Conservation (phyloP, 352 stramenopile genomes). For the Aphanomyces cochlioides region DNA sequence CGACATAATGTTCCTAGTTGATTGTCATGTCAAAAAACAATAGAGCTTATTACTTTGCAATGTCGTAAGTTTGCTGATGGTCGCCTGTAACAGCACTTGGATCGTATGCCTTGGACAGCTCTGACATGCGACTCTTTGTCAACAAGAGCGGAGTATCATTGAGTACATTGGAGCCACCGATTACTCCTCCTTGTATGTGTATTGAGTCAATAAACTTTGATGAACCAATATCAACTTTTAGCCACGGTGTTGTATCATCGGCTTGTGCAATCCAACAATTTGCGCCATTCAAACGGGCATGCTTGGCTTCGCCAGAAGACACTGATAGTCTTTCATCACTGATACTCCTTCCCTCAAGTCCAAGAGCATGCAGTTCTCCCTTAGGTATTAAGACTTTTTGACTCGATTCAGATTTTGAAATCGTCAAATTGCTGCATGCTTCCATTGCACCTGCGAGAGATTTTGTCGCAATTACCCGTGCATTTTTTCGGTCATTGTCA, state of each 20-base stretch:
- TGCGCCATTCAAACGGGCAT: slow-evolving; percentile 48
- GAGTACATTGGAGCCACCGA: slow-evolving; percentile 30
- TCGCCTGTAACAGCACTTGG: slow-evolving; percentile 49
- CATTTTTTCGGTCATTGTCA: slow-evolving; percentile 22
- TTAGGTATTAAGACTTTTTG: slow-evolving; percentile 39
- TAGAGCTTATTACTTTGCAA: slow-evolving; percentile 22
- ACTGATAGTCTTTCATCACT: slow-evolving; percentile 52
- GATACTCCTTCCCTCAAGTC: slow-evolving; percentile 58
- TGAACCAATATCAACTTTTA: slow-evolving; percentile 69
- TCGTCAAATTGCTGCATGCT: slow-evolving; percentile 10
- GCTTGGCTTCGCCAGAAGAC: slow-evolving; percentile 66
- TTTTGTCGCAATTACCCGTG: slow-evolving; percentile 15
- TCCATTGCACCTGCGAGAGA: slow-evolving; percentile 15
- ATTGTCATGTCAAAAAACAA: neutral
- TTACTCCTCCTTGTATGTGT: slow-evolving; percentile 50
- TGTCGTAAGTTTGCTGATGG: slow-evolving; percentile 59
- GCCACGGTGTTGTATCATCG: slow-evolving; percentile 48
- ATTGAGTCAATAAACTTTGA: slow-evolving; percentile 63
- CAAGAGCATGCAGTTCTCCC: slow-evolving; percentile 50
- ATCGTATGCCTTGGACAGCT: slow-evolving; percentile 41
- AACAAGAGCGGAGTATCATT: slow-evolving; percentile 41
- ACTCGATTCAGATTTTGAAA: neutral
- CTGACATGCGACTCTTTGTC: slow-evolving; percentile 37
- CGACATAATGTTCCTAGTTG: slow-evolving; percentile 49
- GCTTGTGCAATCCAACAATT: slow-evolving; percentile 60